A percentile compares a stretch with the other conserved stretches of the same genome.
phyloP scores from a whole-genome alignment of 768 basidiomycete species.

The Pleurotus cornucopiae region DNA sequence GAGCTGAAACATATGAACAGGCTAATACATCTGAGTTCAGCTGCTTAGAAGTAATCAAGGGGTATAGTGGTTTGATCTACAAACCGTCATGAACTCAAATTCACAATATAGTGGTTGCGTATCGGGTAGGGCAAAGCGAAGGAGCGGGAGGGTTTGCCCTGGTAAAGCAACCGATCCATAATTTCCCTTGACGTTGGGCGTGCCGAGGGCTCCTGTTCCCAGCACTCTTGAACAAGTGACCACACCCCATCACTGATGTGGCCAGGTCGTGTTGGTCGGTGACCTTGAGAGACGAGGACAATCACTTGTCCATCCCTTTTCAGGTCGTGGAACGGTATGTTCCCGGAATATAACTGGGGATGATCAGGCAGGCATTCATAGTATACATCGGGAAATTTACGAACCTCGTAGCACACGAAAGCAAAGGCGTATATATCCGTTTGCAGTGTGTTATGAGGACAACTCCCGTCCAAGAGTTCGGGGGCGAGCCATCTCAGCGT shows the following conservation, averaged over 20 bases:
- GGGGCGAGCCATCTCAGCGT: constrained; percentile 33
- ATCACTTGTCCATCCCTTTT: constrained; percentile 17
- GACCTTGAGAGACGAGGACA: constrained; percentile 5
- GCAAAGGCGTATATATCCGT: constrained; percentile 38
- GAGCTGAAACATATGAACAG: too few relatives aligned
- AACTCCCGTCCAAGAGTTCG: constrained; percentile 23
- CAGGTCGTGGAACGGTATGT: constrained; percentile 22
- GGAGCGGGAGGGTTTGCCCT: background rate
- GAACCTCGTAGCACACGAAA: constrained; percentile 35
- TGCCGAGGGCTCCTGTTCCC: background rate
- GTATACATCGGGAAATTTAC: background rate
- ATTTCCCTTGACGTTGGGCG: background rate
- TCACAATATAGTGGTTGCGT: background rate
- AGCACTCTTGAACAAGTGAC: constrained; percentile 8
- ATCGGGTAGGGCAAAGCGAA: background rate
- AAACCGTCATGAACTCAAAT: background rate
- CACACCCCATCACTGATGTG: constrained; percentile 3
- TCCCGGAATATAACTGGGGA: constrained; percentile 20
- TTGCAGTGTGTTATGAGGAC: constrained; percentile 12
- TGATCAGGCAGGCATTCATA: too few relatives aligned
- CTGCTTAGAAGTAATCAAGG: background rate
- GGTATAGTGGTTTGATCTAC: background rate
- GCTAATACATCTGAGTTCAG: background rate
- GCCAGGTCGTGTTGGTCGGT: constrained; percentile 2
- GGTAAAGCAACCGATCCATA: background rate